These are phyloP conservation scores for Rhodotorula mucilaginosa DNA, from an alignment of 1,284 basidiomycete species.

Conservation along the genomic window DNA sequence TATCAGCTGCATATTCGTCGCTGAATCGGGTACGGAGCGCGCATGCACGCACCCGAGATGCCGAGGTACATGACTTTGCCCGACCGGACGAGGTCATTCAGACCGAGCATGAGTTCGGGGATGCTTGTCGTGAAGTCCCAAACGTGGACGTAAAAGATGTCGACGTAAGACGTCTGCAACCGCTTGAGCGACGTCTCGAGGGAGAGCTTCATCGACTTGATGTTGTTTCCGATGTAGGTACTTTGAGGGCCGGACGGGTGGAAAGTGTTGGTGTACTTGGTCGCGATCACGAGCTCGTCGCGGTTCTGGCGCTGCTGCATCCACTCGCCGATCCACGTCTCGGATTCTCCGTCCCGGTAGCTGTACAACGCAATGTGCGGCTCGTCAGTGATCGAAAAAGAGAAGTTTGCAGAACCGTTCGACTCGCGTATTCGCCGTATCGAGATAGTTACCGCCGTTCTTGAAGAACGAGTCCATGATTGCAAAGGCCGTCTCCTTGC, in stretches of 20 bases:
- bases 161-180: constrained; percentile 57
- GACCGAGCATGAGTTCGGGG: constrained; percentile 59
- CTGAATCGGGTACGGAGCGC: no score
- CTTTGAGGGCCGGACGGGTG: constrained; percentile 41
- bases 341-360: constrained; percentile 50
- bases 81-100: constrained; percentile 53
- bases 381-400: no score
- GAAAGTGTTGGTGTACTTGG: constrained; percentile 50
- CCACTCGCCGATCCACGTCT: constrained; percentile 62
- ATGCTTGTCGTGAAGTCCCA: constrained; percentile 58
- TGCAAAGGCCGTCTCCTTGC: neutral
- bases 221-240: constrained; percentile 56
- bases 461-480: no score
- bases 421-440: no score
- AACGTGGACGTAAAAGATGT: constrained; percentile 58
- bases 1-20: no score
- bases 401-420: no score
- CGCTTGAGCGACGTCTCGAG: constrained; percentile 57
- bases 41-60: constrained; percentile 30
- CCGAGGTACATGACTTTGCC: constrained; percentile 58
- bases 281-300: constrained; percentile 56
- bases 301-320: constrained; percentile 55
- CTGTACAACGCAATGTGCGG: no score
- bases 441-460: no score
- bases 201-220: constrained; percentile 54